Percentiles rank a stretch among this genome's conserved stretches.
Evolutionary conservation across 2,329 filamentous ascomycete genomes (phyloP).

Genomic region (Monosporascus sp.): DNA sequence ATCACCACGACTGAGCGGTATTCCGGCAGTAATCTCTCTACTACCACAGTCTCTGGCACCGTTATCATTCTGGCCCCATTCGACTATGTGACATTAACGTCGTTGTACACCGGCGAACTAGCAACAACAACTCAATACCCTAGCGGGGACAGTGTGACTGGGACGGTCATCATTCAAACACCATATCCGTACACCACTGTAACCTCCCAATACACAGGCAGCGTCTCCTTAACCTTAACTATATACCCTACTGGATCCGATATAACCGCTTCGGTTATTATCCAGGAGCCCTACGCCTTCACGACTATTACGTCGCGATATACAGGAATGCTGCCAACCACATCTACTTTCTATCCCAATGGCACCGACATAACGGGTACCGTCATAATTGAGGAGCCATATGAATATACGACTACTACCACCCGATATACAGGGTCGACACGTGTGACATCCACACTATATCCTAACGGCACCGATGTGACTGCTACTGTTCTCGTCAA

Average conservation of each 20-base stretch:
- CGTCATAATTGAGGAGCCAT: no score
- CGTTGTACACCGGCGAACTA: not conserved
- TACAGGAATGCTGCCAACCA: not conserved
- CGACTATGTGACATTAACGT: not conserved
- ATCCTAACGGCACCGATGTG: no score
- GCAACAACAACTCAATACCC: not conserved
- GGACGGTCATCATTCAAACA: not conserved
- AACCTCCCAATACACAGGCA: not conserved
- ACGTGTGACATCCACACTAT: no score
- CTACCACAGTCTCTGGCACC: not conserved
- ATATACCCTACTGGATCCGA: not conserved
- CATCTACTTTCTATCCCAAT: no score
- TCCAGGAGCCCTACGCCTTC: not conserved
- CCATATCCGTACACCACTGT: not conserved
- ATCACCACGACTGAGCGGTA: not conserved
- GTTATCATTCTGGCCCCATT: not conserved
- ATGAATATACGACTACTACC: no score
- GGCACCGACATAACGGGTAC: no score
- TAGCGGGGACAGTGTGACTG: not conserved
- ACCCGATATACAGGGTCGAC: not conserved
- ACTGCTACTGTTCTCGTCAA: no score
- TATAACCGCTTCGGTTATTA: not conserved
- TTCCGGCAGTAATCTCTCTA: not conserved
- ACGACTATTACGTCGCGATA: not conserved
- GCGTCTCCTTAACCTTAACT: not conserved